Evolutionary conservation across 2,329 filamentous ascomycete genomes (phyloP).

Genomic region (Botrytis porri): DNA sequence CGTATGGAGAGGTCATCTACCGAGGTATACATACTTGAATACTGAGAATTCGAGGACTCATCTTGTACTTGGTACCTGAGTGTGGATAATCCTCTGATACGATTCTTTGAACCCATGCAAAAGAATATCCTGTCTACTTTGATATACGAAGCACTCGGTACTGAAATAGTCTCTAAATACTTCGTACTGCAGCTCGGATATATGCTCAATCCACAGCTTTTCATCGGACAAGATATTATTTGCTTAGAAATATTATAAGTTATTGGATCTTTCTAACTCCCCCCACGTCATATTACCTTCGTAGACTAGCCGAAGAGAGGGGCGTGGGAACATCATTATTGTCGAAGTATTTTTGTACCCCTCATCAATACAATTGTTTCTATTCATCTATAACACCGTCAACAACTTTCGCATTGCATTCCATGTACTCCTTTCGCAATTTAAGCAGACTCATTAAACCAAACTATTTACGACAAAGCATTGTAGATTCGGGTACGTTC

Average conservation of each 20-base stretch:
- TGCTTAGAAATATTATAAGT: background rate
- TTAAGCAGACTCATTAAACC: slow-evolving; percentile 28
- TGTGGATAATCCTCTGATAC: too few species aligned
- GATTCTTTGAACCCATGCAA: too few species aligned
- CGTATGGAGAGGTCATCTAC: too few species aligned
- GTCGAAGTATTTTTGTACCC: background rate
- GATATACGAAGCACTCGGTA: background rate
- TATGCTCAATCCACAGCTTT: background rate
- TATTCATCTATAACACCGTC: background rate
- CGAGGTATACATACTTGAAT: background rate
- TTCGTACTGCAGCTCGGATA: background rate
- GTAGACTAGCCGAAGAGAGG: slow-evolving; percentile 2
- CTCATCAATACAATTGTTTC: background rate
- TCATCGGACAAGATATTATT: background rate
- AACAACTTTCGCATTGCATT: background rate
- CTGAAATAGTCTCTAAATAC: background rate
- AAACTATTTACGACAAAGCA: slow-evolving; percentile 23
- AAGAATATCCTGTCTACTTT: too few species aligned
- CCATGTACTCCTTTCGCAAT: slow-evolving; percentile 30
- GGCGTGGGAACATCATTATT: background rate
- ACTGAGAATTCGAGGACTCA: too few species aligned
- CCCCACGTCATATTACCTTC: background rate
- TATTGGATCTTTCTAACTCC: background rate
- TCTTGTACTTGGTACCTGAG: too few species aligned
- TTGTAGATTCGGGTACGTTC: slow-evolving; percentile 30